Conservation (phyloP, 116 monocot species). For the Posidonia oceanica region DNA sequence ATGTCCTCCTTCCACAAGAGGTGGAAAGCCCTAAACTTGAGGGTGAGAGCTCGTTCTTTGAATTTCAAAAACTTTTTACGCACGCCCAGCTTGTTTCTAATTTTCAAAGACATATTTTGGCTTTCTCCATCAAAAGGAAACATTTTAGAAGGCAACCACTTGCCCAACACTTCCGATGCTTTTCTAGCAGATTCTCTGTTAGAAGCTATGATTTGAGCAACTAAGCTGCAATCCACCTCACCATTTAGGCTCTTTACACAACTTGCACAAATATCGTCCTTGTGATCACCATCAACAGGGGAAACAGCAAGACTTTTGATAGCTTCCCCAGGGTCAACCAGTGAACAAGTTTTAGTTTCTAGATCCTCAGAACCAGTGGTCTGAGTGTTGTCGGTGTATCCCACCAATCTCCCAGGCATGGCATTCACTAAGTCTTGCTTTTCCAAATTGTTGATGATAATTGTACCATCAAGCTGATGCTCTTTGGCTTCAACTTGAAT, state of each 20-base stretch:
- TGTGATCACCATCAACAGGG: not conserved
- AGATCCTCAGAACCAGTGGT: not conserved
- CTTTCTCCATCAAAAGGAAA: constrained; percentile 18
- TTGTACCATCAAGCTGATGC: not conserved
- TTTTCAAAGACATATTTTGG: not conserved
- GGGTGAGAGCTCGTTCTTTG: constrained; percentile 51
- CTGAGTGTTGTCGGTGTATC: not conserved
- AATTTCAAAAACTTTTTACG: constrained; percentile 45
- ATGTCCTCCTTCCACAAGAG: constrained; percentile 82
- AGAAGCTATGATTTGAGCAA: constrained; percentile 8
- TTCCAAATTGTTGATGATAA: not conserved
- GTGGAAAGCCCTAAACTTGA: constrained; percentile 55
- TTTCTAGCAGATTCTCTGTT: constrained; percentile 34
- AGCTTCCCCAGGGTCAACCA: not conserved
- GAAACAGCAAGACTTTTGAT: not conserved
- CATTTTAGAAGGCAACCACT: constrained; percentile 1
- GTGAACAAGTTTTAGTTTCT: not conserved
- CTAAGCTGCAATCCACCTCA: constrained; percentile 12
- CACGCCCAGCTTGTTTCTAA: constrained; percentile 33
- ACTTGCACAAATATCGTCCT: not conserved
- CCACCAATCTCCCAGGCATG: not conserved
- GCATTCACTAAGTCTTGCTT: not conserved
- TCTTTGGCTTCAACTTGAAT: not conserved
- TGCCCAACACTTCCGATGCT: constrained; percentile 26
- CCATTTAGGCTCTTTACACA: not conserved